Evolutionary conservation across 2,329 filamentous ascomycete genomes (phyloP), one percentile per base, ranked within the genome.

Genomic region (Pochonia chlamydosporia): DNA sequence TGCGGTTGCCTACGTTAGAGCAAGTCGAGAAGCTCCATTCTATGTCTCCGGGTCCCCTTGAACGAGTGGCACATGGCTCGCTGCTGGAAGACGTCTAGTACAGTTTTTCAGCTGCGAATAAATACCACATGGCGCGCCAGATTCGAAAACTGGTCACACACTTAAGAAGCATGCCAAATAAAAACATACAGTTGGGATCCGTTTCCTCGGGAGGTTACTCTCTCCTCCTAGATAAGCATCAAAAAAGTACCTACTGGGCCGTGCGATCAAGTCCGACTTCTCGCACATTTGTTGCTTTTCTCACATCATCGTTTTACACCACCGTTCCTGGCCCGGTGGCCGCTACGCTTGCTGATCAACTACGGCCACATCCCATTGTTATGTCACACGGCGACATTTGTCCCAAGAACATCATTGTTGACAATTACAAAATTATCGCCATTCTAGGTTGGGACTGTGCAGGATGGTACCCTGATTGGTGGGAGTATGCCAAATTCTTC

Each of bases 401-500:
- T 24, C 63, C 60, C 3, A 54, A 39, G n/a, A 59, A 63, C 26
- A 62, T 64, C 28, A 47, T 65, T n/a, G 54, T 64, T 8, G 43
- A 53, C 1, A 51, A 59, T 9, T 49, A 44, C 16, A 48, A 47
- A 20, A 56, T 65, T 30, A 48, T 49, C 8, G 54, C 52, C 43
- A 56, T 65, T 35, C 43, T 59, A 6, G 60, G 62, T 13, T 65
- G 62, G 63, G 60, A 63, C 40, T 61, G 52, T 25, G 58, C 60
- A 4, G 63, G 63, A 16, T 56, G 54, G 50, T 65, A 64, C 49
- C 63, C 63, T 1, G 52, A 52, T 14, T 65, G 63, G 63, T 64
- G 63, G 63, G 62, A 65, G 7, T 65, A 64, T 40, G 61, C 54
- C 47, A 63, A 63, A 37, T 65, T 65, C 45, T 64, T 64, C 31